Base-by-base conservation (phyloP, 2,329 filamentous ascomycete genomes). In the Rutstroemia sydowiana region DNA sequence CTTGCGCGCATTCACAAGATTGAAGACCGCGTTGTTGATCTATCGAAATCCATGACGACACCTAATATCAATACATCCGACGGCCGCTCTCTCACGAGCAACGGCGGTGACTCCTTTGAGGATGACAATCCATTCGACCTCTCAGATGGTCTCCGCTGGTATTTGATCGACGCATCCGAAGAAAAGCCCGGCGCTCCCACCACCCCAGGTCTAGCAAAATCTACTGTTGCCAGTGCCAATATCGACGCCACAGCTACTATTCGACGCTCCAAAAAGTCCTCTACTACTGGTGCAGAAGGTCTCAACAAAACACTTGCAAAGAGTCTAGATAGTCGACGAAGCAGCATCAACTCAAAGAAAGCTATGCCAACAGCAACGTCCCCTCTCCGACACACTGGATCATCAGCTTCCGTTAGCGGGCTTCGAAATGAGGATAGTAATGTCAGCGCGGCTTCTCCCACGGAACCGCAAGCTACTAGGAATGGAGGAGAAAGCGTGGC, bases 71-170 rank as follows among this genome's bases (percentile, higher is more conserved):
- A 55, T 53, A 61, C 54, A 45, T 62, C 60, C 61, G 73, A 74
- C 44, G 66, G 66, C 13, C 68, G 69, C 16, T 74, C 71, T 5
- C 65, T 76, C 34, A 73, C 71, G 14, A 82, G 78, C 57, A 79
- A 79, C 54, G 76, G 71, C 16, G 71, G 66, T 13, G 68, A 73
- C 5, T 82, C 78, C 1, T 70, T 81, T 18, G 89, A 95, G 58
- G 90, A 95, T 57, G 93, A 97, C 59, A 98, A 98, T 64, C 93
- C 93, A 0, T 98, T 98, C 68, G 91, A 96, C 62, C 77, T 98
- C 11, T 95, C 90, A 0, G 93, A 98, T 63, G 93, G 93, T 3
- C 73, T 98, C 44, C 83, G 92, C 31, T 98, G 93, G 93, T 97
- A 96, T 69, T 78, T 98, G 5, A 84, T 98, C 32, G 92, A 98